Evolutionary conservation across 1,284 basidiomycete species (phyloP), one percentile per base, ranked within the genome.

Genomic region (Prillingera fragicola): DNA sequence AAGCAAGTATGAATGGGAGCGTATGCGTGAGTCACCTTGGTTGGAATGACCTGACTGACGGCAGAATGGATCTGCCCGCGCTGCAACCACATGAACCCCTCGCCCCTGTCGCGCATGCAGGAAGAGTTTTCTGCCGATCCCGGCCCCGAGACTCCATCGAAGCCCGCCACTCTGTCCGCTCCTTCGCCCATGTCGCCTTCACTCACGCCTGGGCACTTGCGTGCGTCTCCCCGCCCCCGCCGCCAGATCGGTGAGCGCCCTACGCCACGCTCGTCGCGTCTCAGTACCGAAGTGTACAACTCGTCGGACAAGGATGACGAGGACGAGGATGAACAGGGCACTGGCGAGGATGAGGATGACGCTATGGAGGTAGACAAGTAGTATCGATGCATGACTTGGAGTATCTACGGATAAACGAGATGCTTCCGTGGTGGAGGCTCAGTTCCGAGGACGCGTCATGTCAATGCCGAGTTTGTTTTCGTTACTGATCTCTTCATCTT

Each of bases 1-100:
- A 50, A 86, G 62, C 51, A 67, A 90, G 67, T 83, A 81, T 48
- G 79, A 87, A 68, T 95, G 87, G 81, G 84, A 89, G 59, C 83
- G 88, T 51, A 81, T 88, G 41, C 88, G 92, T 95, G 61, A 71
- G 89, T 81, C 3, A 0, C 7, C 5, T 17, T n/a, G 4, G 24
- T 15, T 15, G 7, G 12, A 7, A 33, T 13, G 25, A 13, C 6
- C n/a, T 5, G n/a, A 13, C 43, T 49, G 19, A 49, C 46, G 12
- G 18, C 51, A 69, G 69, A 69, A 55, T 70, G 69, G 66, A 65
- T 68, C 15, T 70, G 69, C 42, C 70, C 69, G 17, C 47, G 59
- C 38, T 70, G 69, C 46, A 68, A 69, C 41, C 64, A 68, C 50
- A 53, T 71, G 44, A 70, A 70, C 51, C 57, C 60, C 0, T 36